A percentile compares a stretch with the other conserved stretches of the same genome.
These are phyloP conservation scores for Wallacemonas collosoma DNA, from an alignment of 208 protist species.

Conservation along the genomic window DNA sequence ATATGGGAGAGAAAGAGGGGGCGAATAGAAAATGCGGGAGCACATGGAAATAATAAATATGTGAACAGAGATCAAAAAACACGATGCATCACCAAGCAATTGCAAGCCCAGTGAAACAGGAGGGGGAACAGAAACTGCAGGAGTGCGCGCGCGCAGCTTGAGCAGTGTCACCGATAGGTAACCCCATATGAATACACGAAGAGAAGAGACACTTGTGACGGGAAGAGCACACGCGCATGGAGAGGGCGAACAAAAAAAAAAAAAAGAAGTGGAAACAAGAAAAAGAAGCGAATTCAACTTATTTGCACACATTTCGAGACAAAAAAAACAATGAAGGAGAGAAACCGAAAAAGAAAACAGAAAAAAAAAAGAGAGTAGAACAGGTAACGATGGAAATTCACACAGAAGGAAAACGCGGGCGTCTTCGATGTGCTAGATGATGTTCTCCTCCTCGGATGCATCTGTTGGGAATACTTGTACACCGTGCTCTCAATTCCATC, in stretches of 20 bases:
- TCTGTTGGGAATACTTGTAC: too few relatives aligned
- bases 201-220: neutral
- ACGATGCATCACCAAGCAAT: too few relatives aligned
- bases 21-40: too few relatives aligned
- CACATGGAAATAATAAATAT: too few relatives aligned
- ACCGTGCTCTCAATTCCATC: too few relatives aligned
- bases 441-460: neutral
- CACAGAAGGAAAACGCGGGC: neutral
- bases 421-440: conserved; percentile 5
- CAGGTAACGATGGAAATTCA: neutral
- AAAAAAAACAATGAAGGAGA: conserved; percentile 5
- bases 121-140: too few relatives aligned
- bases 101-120: too few relatives aligned
- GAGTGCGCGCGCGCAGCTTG: too few relatives aligned
- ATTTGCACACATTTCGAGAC: neutral
- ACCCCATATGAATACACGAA: too few relatives aligned
- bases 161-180: too few relatives aligned
- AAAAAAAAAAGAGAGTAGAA: conserved; percentile 20
- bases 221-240: conserved; percentile 12
- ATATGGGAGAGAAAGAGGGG: too few relatives aligned
- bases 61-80: too few relatives aligned
- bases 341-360: neutral
- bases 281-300: neutral
- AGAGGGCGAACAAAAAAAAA: conserved; percentile 16
- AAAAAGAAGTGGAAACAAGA: conserved; percentile 6